phyloP scores from a whole-genome alignment of 2,329 filamentous ascomycete genomes.

The Diplocarpon rosae region DNA sequence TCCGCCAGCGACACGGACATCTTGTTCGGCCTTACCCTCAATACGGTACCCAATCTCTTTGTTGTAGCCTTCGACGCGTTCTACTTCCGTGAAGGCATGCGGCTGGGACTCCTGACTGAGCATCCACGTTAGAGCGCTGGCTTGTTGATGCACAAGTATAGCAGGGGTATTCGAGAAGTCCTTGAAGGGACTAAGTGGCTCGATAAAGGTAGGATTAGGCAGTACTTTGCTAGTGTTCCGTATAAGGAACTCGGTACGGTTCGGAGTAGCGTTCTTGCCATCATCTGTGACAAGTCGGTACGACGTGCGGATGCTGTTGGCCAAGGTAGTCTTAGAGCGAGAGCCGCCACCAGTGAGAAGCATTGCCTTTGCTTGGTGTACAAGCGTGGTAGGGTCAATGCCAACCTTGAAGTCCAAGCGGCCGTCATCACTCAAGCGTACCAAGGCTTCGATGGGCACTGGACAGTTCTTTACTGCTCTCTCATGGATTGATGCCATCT shows the following conservation, averaged over 20 bases:
- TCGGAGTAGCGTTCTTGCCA: conserved; percentile 7
- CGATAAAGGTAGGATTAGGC: background rate
- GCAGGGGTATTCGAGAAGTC: background rate
- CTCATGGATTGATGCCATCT: conserved; percentile 40
- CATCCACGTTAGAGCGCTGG: conserved; percentile 50
- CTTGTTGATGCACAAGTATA: conserved; percentile 33
- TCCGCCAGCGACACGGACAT: conserved; percentile 40
- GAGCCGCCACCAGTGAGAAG: conserved; percentile 2
- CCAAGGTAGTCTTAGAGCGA: background rate
- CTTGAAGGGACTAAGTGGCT: background rate
- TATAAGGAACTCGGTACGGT: background rate
- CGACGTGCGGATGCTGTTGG: conserved; percentile 21
- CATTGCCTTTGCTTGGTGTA: conserved; percentile 30
- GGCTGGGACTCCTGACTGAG: conserved; percentile 40
- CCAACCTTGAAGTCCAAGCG: conserved; percentile 31
- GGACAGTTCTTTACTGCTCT: conserved; percentile 37
- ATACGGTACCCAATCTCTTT: conserved; percentile 42
- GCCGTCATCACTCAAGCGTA: conserved; percentile 24
- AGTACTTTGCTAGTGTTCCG: conserved; percentile 1
- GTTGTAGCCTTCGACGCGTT: conserved; percentile 44
- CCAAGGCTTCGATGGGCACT: conserved; percentile 31
- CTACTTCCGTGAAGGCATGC: conserved; percentile 38
- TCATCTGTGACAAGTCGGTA: conserved; percentile 40
- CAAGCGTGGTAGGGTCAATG: conserved; percentile 32
- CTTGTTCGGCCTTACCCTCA: conserved; percentile 39